Evolutionary conservation across 805 yeast genomes (phyloP).

Genomic region (Cyberlindnera misumaiensis): DNA sequence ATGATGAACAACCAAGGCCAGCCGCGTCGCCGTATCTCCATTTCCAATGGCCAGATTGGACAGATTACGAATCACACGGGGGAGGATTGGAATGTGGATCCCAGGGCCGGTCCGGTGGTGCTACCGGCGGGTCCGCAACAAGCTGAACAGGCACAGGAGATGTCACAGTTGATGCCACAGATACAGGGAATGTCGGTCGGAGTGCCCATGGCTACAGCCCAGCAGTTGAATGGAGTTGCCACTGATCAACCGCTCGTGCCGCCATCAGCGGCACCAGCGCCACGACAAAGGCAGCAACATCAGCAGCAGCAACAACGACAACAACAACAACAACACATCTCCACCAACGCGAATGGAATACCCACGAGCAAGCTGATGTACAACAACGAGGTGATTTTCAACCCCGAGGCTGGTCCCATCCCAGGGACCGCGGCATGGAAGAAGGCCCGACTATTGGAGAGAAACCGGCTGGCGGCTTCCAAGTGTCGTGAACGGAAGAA

Average conservation of each 20-base stretch:
- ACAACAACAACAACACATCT: conserved; percentile 3
- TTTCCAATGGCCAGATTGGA: conserved; percentile 80
- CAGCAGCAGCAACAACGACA: conserved; percentile 6
- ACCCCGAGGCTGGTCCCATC: conserved; percentile 46
- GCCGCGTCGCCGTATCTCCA: conserved; percentile 61
- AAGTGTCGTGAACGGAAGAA: conserved; percentile 64
- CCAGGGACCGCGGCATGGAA: conserved; percentile 71
- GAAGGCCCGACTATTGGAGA: conserved; percentile 50
- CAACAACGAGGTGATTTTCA: conserved; percentile 42
- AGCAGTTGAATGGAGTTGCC: too few species aligned
- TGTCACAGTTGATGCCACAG: too few species aligned
- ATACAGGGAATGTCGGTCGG: too few species aligned
- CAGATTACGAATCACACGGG: conserved; percentile 46
- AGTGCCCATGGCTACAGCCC: conserved; percentile 4
- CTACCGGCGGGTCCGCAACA: neutral
- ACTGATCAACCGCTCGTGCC: neutral
- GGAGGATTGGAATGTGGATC: conserved; percentile 21
- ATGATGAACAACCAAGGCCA: conserved; percentile 27
- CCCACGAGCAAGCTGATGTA: conserved; percentile 42
- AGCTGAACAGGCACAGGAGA: neutral
- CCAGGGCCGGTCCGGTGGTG: neutral
- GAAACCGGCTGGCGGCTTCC: conserved; percentile 63
- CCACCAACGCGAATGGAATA: conserved; percentile 16
- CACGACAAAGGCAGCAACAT: conserved; percentile 2
- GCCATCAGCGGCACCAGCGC: neutral